Evolutionary conservation across 148 eudicot species (phyloP).

Genomic region (Rhododendron griersonianum): DNA sequence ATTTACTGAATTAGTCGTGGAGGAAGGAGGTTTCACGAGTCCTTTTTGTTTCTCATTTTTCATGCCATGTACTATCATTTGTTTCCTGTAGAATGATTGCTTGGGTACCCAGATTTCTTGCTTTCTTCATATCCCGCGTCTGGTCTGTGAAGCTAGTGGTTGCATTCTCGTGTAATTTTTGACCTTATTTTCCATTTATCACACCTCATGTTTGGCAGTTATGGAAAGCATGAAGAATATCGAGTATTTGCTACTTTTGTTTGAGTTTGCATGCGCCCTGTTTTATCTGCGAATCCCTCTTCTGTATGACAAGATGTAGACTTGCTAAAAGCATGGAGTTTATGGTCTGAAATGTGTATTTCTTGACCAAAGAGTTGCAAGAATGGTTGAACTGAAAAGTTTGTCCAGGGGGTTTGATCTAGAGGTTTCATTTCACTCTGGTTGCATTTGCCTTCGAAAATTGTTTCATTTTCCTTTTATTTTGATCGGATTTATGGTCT

Average conservation of each 20-base stretch:
- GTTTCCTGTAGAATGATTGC: not conserved
- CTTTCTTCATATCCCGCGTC: not conserved
- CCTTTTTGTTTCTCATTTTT: slow-evolving; percentile 1
- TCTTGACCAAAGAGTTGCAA: not conserved
- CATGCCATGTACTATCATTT: not conserved
- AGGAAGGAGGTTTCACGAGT: not conserved
- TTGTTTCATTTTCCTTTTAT: not conserved
- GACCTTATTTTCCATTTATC: not conserved
- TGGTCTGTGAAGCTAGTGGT: not conserved
- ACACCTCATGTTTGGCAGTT: not conserved
- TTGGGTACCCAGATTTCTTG: not conserved
- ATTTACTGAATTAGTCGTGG: not conserved
- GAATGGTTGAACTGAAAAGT: not conserved
- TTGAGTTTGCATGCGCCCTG: not conserved
- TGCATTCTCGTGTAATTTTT: not conserved
- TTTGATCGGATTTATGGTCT: not conserved
- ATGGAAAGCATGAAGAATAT: not conserved
- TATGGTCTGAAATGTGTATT: not conserved
- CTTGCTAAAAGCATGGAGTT: not conserved
- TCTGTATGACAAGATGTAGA: not conserved
- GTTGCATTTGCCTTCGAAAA: not conserved
- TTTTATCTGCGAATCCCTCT: not conserved
- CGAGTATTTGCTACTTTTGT: not conserved
- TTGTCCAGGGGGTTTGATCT: not conserved
- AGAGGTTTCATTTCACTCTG: not conserved